These are phyloP conservation scores for Auricularia sp. DNA, from an alignment of 768 basidiomycete genomes.

Conservation along the genomic window DNA sequence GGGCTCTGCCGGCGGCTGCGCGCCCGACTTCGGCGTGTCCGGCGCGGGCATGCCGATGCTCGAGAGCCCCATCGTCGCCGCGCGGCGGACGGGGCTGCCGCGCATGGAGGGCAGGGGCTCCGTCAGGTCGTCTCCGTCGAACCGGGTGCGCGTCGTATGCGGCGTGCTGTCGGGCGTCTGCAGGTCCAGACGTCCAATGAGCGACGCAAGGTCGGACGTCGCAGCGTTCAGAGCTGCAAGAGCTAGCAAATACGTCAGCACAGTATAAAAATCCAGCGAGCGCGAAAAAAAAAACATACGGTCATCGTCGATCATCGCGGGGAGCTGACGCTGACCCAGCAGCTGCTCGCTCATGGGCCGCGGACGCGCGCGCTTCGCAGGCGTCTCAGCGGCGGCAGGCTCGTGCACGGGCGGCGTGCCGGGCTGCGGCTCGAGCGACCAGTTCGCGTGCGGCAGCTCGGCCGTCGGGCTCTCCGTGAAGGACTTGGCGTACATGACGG, in stretches of 20 bases:
- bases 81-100: not conserved
- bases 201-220: conserved; percentile 66
- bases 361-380: conserved; percentile 32
- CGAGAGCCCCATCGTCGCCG: not conserved
- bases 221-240: conserved; percentile 43
- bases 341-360: conserved; percentile 61
- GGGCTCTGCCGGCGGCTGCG: conserved; percentile 8
- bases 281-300: conserved; percentile 24
- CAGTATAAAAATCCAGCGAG: conserved; percentile 2
- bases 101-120: not conserved
- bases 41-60: not conserved
- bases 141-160: not conserved
- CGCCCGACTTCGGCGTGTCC: not conserved
- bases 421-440: not conserved
- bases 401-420: not conserved
- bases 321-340: conserved; percentile 21
- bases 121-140: not conserved
- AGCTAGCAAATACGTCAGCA: not conserved
- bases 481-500: not conserved
- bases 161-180: conserved; percentile 50
- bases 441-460: not conserved
- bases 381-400: conserved; percentile 16
- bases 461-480: not conserved
- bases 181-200: conserved; percentile 74
- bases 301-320: conserved; percentile 35